phyloP scores from a whole-genome alignment of 352 stramenopile species.

The Pythium brachiatum region DNA sequence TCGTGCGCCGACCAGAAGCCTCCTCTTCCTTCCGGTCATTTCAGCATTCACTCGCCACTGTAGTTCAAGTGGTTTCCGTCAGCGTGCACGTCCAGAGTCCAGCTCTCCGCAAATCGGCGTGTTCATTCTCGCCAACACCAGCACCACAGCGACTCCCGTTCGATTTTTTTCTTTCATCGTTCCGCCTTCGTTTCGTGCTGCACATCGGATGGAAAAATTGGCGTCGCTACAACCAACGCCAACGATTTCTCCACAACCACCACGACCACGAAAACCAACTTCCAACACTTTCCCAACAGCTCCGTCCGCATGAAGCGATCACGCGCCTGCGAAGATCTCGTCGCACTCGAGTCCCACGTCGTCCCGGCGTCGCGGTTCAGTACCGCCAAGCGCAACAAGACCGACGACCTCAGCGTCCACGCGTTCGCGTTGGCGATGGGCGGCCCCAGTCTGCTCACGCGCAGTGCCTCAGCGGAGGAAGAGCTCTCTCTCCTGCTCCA shows the following conservation, averaged over 20 bases:
- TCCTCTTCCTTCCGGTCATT: slow-evolving; percentile 13
- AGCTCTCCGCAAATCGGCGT: background rate
- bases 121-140: background rate
- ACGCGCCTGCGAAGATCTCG: slow-evolving; percentile 63
- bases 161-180: background rate
- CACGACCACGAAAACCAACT: slow-evolving; percentile 1
- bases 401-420: slow-evolving; percentile 11
- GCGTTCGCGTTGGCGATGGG: slow-evolving; percentile 3
- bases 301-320: slow-evolving; percentile 52
- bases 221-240: background rate
- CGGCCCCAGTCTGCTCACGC: slow-evolving; percentile 10
- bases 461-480: slow-evolving; percentile 14
- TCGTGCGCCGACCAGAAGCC: background rate
- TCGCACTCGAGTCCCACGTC: slow-evolving; percentile 43
- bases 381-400: slow-evolving; percentile 25
- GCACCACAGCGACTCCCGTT: background rate
- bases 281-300: slow-evolving; percentile 15
- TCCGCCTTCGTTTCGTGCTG: background rate
- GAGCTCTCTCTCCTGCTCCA: slow-evolving; percentile 16
- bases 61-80: background rate
- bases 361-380: slow-evolving; percentile 3
- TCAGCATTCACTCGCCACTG: slow-evolving; percentile 22
- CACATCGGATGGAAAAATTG: slow-evolving; percentile 1
- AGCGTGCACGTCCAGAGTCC: background rate
- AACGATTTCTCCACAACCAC: background rate